Evolutionary conservation across 345 rosid genomes (phyloP), one percentile per base, ranked within the genome.

Genomic region (Kandelia obovata): DNA sequence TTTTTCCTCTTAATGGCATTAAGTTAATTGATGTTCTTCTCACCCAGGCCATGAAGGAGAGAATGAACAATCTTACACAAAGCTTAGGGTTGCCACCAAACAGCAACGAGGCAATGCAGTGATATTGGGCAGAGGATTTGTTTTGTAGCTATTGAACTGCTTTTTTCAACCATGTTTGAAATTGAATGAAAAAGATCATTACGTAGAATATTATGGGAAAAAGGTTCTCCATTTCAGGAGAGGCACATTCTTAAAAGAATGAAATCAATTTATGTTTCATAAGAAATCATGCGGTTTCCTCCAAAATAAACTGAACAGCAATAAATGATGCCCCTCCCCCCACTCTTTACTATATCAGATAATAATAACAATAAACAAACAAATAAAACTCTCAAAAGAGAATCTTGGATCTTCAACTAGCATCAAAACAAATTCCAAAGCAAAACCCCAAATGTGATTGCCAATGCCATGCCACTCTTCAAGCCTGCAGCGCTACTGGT

Each of bases 401-500:
- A 4, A 32, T 34, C 37, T 34, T 1, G 46, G 46, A 11, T 39
- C 37, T 53, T 15, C 6, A 16, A 55, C 16, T 21, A 10, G 32
- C 28, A 17, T 77, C 61, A 78, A 43, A 80, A 79, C 66, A 76
- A 63, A 5, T 76, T 77, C 81, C 78, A 73, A 62, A 64, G 53
- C 65, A 76, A 52, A 46, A 73, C 49, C 19, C 56, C 73, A 9
- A 69, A 5, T 2, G 57, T 66, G 47, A 61, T 43, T 64, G 69
- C 49, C 46, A 68, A 61, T 64, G 69, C 49, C 46, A 66, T 64
- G 32, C 81, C 71, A 60, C 49, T 73, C 61, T 62, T 23, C 46
- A 78, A 78, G 64, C 69, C 74, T 4, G 61, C 11, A 61, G 80
- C 84, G 61, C 74, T 27, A 78, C 89, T 88, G 13, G 86, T 81